Evolutionary conservation across 2,329 filamentous ascomycete genomes (phyloP).

Genomic region (Calonectria multiphialidica): DNA sequence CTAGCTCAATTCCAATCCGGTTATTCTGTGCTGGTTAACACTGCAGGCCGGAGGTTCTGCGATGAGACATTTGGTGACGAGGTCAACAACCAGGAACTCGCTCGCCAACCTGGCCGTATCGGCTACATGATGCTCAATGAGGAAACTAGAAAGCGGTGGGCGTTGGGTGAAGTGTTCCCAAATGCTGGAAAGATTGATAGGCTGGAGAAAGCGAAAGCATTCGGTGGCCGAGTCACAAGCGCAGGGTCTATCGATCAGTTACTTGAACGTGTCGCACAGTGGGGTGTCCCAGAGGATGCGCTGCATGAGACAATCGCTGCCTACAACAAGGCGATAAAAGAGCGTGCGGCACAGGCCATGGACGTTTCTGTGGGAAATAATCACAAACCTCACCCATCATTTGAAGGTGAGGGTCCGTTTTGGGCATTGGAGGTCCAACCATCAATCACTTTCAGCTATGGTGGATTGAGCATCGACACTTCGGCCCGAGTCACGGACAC

Average conservation of each 20-base stretch:
- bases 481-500: conserved; percentile 14
- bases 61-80: conserved; percentile 31
- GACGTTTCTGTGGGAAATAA: conserved; percentile 22
- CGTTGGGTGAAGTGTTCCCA: conserved; percentile 25
- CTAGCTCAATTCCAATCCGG: conserved; percentile 30
- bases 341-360: not conserved
- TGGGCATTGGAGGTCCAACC: conserved; percentile 32
- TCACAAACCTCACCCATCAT: conserved; percentile 14
- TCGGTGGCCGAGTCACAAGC: conserved; percentile 27
- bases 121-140: conserved; percentile 31
- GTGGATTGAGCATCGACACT: conserved; percentile 23
- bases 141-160: conserved; percentile 22
- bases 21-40: conserved; percentile 25
- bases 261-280: conserved; percentile 10
- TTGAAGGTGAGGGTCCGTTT: conserved; percentile 23
- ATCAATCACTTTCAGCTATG: conserved; percentile 29
- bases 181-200: conserved; percentile 30
- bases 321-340: conserved; percentile 18
- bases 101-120: conserved; percentile 21
- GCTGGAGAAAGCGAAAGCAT: conserved; percentile 28
- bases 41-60: conserved; percentile 22
- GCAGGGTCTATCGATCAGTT: conserved; percentile 7
- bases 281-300: conserved; percentile 20
- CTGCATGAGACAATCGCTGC: conserved; percentile 7
- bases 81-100: conserved; percentile 31